Evolutionary conservation across 306 rosid genomes (phyloP).

Genomic region (Ormosia semicastrata): DNA sequence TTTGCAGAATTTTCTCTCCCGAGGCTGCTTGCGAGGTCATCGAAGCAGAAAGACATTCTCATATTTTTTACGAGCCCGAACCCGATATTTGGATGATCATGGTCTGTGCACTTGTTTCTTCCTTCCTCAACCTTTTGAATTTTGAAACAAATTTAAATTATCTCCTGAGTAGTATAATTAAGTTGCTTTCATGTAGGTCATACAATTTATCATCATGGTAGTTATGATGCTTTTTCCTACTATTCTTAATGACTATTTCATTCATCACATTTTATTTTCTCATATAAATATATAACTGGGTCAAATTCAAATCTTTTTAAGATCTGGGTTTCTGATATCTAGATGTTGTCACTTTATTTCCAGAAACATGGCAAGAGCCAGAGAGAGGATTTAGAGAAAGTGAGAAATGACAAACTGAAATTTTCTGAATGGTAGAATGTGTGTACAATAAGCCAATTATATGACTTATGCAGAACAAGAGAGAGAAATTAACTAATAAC

Average conservation of each 20-base stretch:
- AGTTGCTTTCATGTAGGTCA: too few species aligned
- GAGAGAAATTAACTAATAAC: not conserved
- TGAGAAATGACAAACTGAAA: not conserved
- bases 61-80: slow-evolving; percentile 80
- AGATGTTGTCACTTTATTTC: not conserved
- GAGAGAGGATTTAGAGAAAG: not conserved
- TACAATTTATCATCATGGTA: too few species aligned
- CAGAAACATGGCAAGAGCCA: too few species aligned
- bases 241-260: not conserved
- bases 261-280: not conserved
- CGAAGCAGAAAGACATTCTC: slow-evolving; percentile 84
- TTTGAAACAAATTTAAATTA: too few species aligned
- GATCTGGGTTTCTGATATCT: not conserved
- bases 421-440: not conserved
- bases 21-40: slow-evolving; percentile 85
- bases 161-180: too few species aligned
- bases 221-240: not conserved
- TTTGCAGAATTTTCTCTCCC: slow-evolving; percentile 88
- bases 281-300: not conserved
- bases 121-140: not conserved
- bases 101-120: slow-evolving; percentile 40
- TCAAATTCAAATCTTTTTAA: not conserved
- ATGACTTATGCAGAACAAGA: not conserved
- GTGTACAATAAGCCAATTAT: not conserved
- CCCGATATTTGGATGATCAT: slow-evolving; percentile 95